Evolutionary conservation across 345 rosid genomes (phyloP).

Genomic region (Bruguiera sexangula): DNA sequence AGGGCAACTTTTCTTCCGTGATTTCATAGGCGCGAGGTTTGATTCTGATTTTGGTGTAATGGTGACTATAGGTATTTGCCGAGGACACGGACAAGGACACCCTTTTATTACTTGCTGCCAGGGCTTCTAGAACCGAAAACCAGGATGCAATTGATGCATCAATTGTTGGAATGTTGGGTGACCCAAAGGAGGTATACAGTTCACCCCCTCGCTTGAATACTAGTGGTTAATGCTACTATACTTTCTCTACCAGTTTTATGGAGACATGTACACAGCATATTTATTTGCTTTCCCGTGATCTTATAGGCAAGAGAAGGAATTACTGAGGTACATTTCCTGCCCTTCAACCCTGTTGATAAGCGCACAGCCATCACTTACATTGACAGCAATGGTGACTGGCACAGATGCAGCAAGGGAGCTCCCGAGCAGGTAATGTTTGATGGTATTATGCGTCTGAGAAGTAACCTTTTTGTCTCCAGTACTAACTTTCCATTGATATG

Average conservation of each 20-base stretch:
- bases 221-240: not conserved
- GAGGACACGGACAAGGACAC: conserved; percentile 44
- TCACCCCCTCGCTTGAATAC: not conserved
- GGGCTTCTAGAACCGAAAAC: conserved; percentile 89
- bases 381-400: conserved; percentile 69
- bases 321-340: conserved; percentile 84
- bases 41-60: conserved; percentile 5
- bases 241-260: not conserved
- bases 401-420: conserved; percentile 85
- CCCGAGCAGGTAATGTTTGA: conserved; percentile 66
- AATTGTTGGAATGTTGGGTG: conserved; percentile 79
- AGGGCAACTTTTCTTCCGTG: not conserved
- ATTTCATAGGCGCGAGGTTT: not conserved
- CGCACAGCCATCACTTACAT: conserved; percentile 89
- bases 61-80: conserved; percentile 46
- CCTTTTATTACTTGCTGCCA: conserved; percentile 63
- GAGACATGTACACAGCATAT: not conserved
- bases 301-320: conserved; percentile 80
- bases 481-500: not conserved
- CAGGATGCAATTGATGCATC: conserved; percentile 97
- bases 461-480: not conserved
- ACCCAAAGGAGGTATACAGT: conserved; percentile 62
- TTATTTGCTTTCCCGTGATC: not conserved
- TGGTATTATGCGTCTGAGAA: not conserved
- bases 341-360: conserved; percentile 91